A percentile compares a stretch with the other conserved stretches of the same genome.
Conservation (phyloP, 257 asterid genomes). For the Solanum corneliomulleri region DNA sequence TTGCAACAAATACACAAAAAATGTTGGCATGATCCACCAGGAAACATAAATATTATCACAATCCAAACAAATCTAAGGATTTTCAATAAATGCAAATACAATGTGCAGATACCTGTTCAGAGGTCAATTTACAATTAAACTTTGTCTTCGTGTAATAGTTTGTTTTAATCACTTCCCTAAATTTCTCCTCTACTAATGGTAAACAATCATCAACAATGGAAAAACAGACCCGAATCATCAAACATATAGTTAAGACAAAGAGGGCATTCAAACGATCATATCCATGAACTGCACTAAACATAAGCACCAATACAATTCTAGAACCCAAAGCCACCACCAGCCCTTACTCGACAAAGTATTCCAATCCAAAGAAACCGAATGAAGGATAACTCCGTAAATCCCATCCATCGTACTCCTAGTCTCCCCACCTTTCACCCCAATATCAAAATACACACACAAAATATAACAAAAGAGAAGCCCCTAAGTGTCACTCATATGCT, state of each 20-base stretch:
- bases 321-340: neutral
- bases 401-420: neutral
- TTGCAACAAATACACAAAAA: constrained; percentile 1
- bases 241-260: neutral
- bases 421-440: neutral
- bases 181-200: constrained; percentile 80
- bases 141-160: constrained; percentile 59
- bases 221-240: constrained; percentile 57
- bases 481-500: neutral
- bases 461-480: neutral
- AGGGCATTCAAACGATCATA: neutral
- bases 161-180: constrained; percentile 50
- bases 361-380: neutral
- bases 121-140: constrained; percentile 57
- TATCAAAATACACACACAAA: neutral
- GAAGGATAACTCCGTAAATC: neutral
- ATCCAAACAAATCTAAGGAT: neutral
- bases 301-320: neutral
- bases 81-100: neutral
- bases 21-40: neutral
- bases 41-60: neutral
- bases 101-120: constrained; percentile 47
- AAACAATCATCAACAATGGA: constrained; percentile 47
- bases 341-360: neutral
- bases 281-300: neutral